Base-by-base conservation (phyloP, 2,329 filamentous ascomycete species). In the Aquanectria penicillioides region DNA sequence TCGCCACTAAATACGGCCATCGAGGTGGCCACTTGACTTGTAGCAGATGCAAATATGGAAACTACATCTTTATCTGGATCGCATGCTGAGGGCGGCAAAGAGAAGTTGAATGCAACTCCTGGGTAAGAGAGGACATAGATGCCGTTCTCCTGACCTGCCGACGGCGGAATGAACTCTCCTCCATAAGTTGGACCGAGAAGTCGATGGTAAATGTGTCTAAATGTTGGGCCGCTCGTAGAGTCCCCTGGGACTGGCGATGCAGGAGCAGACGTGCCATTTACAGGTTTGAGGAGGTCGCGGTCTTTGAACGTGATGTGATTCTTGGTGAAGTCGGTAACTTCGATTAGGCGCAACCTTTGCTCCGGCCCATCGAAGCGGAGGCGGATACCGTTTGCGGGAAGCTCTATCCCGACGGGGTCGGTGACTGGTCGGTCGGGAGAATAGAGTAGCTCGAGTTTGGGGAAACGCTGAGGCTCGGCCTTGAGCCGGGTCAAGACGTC, bases 101-200 rank as follows among this genome's bases (percentile, higher is more conserved):
- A 88, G 65, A 99, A 99, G 31, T 91, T 94, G 73, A 98, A 97
- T 0, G 94, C 93, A 25, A 99, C 88, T 0, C 95, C 95, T 1
- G 94, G 94, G 76, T 97, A 99, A 2, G 94, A 98, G 28, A 99
- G 81, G 28, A 97, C 88, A 72, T 98, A 99, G 18, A 87, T 90
- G 13, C 94, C 94, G 13, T 81, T 80, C 10, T 82, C 81, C 36
- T 81, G 78, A 29, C 81, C 77, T 3, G 80, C 81, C 2, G 80
- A 71, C 1, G 92, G 87, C 8, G 89, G 84, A 31, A 97, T 84
- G 71, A 94, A 99, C 80, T 99, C 95, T 63, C 95, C 95, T 1
- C 91, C 91, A 73, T 97, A 98, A 0, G 94, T 96, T 15, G 94
- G 94, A 0, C 95, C 95, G 63, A 99, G 89, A n/a, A 97, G 82